A percentile compares a stretch with the other conserved stretches of the same genome.
Evolutionary conservation across 108 stramenopile species (phyloP).

Genomic region (Nannochloropsis gaditana): DNA sequence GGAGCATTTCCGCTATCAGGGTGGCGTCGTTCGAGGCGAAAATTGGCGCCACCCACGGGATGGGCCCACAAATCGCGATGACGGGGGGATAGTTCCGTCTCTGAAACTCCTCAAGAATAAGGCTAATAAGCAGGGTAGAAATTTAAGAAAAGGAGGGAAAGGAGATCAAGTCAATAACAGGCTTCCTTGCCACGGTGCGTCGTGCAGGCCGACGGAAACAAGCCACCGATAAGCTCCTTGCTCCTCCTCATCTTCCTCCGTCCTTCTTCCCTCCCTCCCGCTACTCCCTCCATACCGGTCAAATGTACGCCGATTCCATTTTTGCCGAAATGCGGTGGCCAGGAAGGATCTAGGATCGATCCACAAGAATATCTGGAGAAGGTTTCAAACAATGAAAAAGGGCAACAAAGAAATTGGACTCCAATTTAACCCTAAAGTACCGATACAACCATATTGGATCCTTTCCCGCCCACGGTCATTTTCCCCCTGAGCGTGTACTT

Average conservation of each 20-base stretch:
- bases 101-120: neutral
- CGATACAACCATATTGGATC: too few relatives aligned
- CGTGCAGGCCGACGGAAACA: too few relatives aligned
- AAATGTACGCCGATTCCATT: neutral
- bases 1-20: neutral
- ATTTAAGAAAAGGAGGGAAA: neutral
- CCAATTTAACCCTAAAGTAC: too few relatives aligned
- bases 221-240: neutral
- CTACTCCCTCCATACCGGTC: constrained; percentile 12
- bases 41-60: neutral
- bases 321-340: neutral
- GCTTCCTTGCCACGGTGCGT: too few relatives aligned
- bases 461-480: too few relatives aligned
- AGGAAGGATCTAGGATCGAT: neutral
- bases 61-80: neutral
- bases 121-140: neutral
- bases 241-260: neutral
- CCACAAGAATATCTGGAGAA: neutral
- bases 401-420: too few relatives aligned
- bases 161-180: neutral
- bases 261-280: neutral
- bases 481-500: too few relatives aligned
- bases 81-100: neutral
- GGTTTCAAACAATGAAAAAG: too few relatives aligned
- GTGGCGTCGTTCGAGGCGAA: neutral